phyloP scores from a whole-genome alignment of 106 monocot species.

The Narthecium ossifragum region DNA sequence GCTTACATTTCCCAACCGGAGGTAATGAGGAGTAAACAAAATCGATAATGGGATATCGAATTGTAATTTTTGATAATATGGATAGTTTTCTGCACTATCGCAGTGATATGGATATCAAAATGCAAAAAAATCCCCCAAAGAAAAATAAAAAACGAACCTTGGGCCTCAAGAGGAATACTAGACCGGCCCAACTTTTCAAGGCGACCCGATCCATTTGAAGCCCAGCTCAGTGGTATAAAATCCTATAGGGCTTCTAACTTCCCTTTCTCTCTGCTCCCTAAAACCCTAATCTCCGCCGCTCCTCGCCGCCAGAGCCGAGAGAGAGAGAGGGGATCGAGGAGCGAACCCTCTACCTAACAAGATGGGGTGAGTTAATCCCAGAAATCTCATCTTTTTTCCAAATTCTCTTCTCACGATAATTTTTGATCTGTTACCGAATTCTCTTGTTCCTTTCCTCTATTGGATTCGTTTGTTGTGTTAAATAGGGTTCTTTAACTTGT shows the following conservation, averaged over 20 bases:
- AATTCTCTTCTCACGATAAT: neutral
- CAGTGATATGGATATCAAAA: too few relatives aligned
- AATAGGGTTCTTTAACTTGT: neutral
- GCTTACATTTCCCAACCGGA: too few relatives aligned
- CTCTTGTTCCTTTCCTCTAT: neutral
- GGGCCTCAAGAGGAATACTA: too few relatives aligned
- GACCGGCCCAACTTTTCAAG: too few relatives aligned
- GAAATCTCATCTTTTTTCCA: neutral
- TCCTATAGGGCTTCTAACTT: neutral
- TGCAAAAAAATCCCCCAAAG: too few relatives aligned
- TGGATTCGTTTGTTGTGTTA: neutral
- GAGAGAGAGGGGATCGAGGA: neutral
- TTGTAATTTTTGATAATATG: too few relatives aligned
- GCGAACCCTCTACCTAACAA: neutral
- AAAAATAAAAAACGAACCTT: too few relatives aligned
- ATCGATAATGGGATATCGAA: too few relatives aligned
- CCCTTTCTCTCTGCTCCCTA: neutral
- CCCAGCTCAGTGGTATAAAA: too few relatives aligned
- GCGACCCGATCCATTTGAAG: too few relatives aligned
- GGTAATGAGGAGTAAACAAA: too few relatives aligned
- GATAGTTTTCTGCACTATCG: too few relatives aligned
- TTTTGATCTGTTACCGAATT: neutral
- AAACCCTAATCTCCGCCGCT: neutral
- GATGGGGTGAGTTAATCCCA: neutral
- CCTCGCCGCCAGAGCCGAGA: neutral